Evolutionary conservation across 2,329 filamentous ascomycete genomes (phyloP), one percentile per base, ranked within the genome.

Genomic region (Sphaerulina populicola): DNA sequence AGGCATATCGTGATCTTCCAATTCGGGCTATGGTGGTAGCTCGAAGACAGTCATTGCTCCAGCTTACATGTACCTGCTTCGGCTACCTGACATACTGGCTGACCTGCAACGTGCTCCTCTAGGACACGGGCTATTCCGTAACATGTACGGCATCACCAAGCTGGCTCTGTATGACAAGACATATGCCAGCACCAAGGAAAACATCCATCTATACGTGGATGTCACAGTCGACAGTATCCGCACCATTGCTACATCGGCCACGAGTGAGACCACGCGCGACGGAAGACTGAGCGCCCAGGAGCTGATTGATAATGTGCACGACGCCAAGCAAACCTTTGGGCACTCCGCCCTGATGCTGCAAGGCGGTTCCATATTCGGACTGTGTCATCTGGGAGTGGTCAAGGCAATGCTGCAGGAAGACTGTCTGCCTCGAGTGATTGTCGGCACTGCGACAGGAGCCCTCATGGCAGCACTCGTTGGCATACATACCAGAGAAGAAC

Each of bases 181-280:
- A 10, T 94, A 94, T 65, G 85, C 86, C 1, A 89, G 89, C n/a
- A 95, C 90, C 1, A 96, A 96, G 67, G 80, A 87, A 49, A 73
- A 94, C 43, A 94, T 96, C 55, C 89, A 95, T 64, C 87, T 94
- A 68, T 96, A 96, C 65, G 83, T 94, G 55, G 83, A 85, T 1
- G 84, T 93, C 64, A 85, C 94, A 35, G 86, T 86, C 11, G 80
- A 86, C 53, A 84, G 87, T 1, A 82, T 95, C 49, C 80, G 86
- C 54, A 84, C 91, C 63, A 83, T 96, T 31, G 83, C 83, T 33
- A 72, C 73, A 15, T 75, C 88, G 47, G 81, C 85, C 15, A 83
- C 80, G 0, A 51, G 52, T 9, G 40, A 56, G 50, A 47, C 46
- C n/a, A 53, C 54, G 27, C 44, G 50, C 15, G 51, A 36, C 33